Evolutionary conservation across 192 early-diverging fungal species (phyloP).

Genomic region (Gamsiella multidivaricata): DNA sequence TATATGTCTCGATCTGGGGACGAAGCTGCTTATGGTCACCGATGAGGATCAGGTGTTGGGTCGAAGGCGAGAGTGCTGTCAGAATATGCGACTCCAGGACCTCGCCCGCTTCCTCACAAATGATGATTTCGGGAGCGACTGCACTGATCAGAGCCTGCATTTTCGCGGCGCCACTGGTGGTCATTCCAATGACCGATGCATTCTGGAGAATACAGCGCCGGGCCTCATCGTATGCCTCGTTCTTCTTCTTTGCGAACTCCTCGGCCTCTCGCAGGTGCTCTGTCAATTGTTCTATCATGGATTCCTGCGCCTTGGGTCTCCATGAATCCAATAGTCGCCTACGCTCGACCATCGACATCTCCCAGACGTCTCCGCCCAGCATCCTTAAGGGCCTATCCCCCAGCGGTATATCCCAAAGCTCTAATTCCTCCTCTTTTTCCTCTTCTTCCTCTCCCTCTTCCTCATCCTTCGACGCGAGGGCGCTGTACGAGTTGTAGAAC

Average conservation of each 20-base stretch:
- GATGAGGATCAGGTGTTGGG: constrained; percentile 68
- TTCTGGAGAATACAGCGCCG: constrained; percentile 40
- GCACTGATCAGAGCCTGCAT: constrained; percentile 52
- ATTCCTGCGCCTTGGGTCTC: constrained; percentile 29
- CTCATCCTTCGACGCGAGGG: too few relatives aligned
- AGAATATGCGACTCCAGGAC: constrained; percentile 68
- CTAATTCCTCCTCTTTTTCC: not conserved
- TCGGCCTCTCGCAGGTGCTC: constrained; percentile 23
- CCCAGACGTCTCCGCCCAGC: constrained; percentile 56
- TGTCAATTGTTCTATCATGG: constrained; percentile 29
- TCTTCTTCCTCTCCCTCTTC: too few relatives aligned
- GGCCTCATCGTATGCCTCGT: constrained; percentile 43
- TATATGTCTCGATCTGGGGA: constrained; percentile 43
- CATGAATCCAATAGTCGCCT: constrained; percentile 48
- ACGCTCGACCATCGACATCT: constrained; percentile 60
- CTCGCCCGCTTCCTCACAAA: constrained; percentile 71
- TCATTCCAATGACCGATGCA: constrained; percentile 65
- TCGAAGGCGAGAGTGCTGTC: constrained; percentile 52
- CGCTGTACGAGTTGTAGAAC: too few relatives aligned
- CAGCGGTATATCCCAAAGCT: not conserved
- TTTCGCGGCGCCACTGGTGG: constrained; percentile 70
- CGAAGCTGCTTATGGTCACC: constrained; percentile 59
- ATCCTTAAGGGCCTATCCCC: constrained; percentile 1
- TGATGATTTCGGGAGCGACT: constrained; percentile 61
- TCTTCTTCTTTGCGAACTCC: not conserved